Evolutionary conservation across 805 yeast genomes (phyloP), one percentile per base, ranked within the genome.

Genomic region (Candida dajiaensis): DNA sequence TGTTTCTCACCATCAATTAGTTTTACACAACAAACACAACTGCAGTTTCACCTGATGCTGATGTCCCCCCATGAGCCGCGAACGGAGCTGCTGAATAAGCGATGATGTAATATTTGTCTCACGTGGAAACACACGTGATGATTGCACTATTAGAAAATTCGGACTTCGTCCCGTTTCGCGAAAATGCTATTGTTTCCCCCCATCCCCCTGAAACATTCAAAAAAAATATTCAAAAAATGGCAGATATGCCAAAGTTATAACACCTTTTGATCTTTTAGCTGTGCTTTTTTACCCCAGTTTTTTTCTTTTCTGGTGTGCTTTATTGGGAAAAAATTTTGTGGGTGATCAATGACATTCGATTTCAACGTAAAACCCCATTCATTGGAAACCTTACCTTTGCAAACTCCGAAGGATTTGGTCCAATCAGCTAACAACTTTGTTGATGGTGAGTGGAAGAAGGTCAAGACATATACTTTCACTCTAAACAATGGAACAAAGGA

Each of bases 381-480:
- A 4, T n/a, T 57, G 13, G 26, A 16, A 1, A 47, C 48, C 10
- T 26, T 58, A 2, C 62, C 62, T 7, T 36, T 36, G 12, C 56
- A 52, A 25, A 42, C 52, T 36, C 39, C 22, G 12, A 44, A 28
- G 13, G 46, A 51, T 29, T 56, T 58, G 35, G 49, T 55, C 2
- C 42, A 40, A 9, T 54, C 54, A 31, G 67, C 67, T 4, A 58
- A 64, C 13, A 40, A 40, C 3, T 55, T 65, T 26, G 51, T 64
- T 9, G 44, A 49, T 4, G 52, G 50, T 6, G 62, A 63, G 12
- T 67, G 71, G 71, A 62, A 59, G 49, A 55, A 57, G 49, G 63
- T 64, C 43, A 66, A 65, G 50, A 51, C 57, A 2, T 67, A 64
- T 49, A 49, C 51, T 19, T 64, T 59, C 42, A 56, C 58, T 23